A percentile compares a stretch with the other conserved stretches of the same genome.
phyloP scores from a whole-genome alignment of 345 rosid genomes.

The Jatropha curcas region DNA sequence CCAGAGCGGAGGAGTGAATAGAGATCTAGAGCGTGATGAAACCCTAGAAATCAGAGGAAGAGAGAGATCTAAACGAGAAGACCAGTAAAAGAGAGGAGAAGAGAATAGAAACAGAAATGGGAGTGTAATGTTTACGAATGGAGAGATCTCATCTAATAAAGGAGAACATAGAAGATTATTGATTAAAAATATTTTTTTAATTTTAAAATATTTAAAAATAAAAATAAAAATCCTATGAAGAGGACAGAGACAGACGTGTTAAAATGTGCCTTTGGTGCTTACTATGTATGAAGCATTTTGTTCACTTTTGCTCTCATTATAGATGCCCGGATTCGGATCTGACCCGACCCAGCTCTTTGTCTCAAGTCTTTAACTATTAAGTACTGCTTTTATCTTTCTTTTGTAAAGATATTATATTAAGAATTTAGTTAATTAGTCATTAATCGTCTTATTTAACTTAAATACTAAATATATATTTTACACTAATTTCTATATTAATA shows the following conservation, averaged over 20 bases:
- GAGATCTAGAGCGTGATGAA: conserved; percentile 20
- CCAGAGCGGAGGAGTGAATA: conserved; percentile 4
- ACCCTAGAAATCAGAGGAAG: conserved; percentile 9
- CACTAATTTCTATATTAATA: too few relatives aligned
- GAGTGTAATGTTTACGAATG: not conserved
- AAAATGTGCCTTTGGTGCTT: not conserved
- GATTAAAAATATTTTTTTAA: too few relatives aligned
- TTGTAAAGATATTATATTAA: too few relatives aligned
- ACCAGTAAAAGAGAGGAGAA: not conserved
- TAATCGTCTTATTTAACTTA: too few relatives aligned
- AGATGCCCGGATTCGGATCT: not conserved
- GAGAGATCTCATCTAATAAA: not conserved
- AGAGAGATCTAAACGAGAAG: conserved; percentile 2
- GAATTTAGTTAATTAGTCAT: too few relatives aligned
- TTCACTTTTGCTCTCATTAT: too few relatives aligned
- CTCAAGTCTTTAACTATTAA: too few relatives aligned
- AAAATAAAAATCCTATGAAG: not conserved
- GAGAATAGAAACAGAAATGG: not conserved
- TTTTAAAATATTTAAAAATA: not conserved
- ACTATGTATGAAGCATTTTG: not conserved
- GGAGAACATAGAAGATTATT: not conserved
- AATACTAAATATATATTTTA: too few relatives aligned
- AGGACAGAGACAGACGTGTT: not conserved
- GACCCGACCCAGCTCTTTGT: not conserved
- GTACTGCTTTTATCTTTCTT: too few relatives aligned